Base-by-base conservation (phyloP, 345 rosid species). In the Citrus glauca region DNA sequence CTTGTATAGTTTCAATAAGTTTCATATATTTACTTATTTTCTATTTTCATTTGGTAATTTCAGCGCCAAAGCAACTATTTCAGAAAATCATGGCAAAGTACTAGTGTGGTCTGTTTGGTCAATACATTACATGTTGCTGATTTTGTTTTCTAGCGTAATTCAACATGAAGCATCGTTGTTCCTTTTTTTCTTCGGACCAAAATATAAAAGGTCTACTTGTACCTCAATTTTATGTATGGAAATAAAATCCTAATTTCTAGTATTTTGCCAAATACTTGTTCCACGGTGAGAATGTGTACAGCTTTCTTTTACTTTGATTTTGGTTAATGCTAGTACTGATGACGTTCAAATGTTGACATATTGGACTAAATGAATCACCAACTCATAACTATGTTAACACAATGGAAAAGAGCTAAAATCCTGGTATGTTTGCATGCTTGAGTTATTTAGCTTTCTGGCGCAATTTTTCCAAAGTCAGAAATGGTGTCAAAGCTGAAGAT, bases 1-100 rank as follows among this genome's bases (percentile, higher is more conserved):
- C 3, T 32, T 32, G 2, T 0, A 20, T 65, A 33, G 5, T n/a
- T 55, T 55, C 17, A 45, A 45, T 45, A 45, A 45, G 50, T 3
- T 45, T 45, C 8, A 24, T 63, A 19, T 73, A 56, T 67, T 83
- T 66, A 69, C 22, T 73, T 50, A 27, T 27, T 27, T 28, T 20
- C 38, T 48, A 64, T 59, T 59, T 57, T 25, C 20, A 56, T 68
- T 66, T 28, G 73, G 30, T 28, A 30, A 66, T 72, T 83, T 84
- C 91, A 96, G 98, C 97, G 62, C 97, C 97, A 30, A 92, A 86
- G 87, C 97, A 96, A 79, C 90, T 85, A 24, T 94, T 90, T 28
- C 77, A 85, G 80, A 85, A 86, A 81, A 85, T 81, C 40, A 84
- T 94, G 97, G 83, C 93, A 2, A 89, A 89, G 77, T 87, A 90